Base-by-base conservation (phyloP, 2,329 filamentous ascomycete genomes). In the Aspergillus caelatus region DNA sequence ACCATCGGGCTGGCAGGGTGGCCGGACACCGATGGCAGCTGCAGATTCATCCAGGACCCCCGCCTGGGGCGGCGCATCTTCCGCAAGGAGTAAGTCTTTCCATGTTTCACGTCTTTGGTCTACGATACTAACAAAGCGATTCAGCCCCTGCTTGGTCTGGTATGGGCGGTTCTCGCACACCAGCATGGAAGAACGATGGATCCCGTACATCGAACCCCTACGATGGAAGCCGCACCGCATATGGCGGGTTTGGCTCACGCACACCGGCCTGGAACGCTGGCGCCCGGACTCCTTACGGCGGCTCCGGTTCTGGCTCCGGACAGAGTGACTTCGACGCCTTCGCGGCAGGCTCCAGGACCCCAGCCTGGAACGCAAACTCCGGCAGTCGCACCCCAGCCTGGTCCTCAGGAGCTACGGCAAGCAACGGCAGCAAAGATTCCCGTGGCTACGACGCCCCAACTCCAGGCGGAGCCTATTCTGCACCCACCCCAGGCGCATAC, bases 181-280 rank as follows among this genome's bases (percentile, higher is more conserved):
- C 83, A 62, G 82, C 83, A 26, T 84, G 82, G 82, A 83, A 81
- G 82, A 88, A 87, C 66, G 84, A 87, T 23, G 83, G 85, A 62
- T 84, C 81, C 16, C 78, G 82, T 60, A 84, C 82, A 41, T 78
- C 81, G 30, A 79, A 81, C 73, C 89, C 89, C 1, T 91, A 92
- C 70, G 89, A 80, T 69, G 90, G 90, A 64, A 90, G 81, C 74
- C 88, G 89, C 53, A 94, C 92, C 19, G 88, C 92, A 1, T 96
- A 96, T 71, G 93, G 93, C 60, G 70, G 85, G 26, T 88, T 89
- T 34, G 68, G 70, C 4, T 67, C 67, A 28, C 87, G 91, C 59
- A 93, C 90, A 1, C 91, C 91, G 9, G 90, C 90, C 6, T 94
- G 91, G 91, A 89, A 89, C 63, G 90, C 92, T 2, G 91, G 91